Percentiles rank a stretch among this genome's conserved stretches.
These are phyloP conservation scores for Ophioceras dolichostomum DNA, from an alignment of 2,329 filamentous ascomycete genomes.

Conservation along the genomic window DNA sequence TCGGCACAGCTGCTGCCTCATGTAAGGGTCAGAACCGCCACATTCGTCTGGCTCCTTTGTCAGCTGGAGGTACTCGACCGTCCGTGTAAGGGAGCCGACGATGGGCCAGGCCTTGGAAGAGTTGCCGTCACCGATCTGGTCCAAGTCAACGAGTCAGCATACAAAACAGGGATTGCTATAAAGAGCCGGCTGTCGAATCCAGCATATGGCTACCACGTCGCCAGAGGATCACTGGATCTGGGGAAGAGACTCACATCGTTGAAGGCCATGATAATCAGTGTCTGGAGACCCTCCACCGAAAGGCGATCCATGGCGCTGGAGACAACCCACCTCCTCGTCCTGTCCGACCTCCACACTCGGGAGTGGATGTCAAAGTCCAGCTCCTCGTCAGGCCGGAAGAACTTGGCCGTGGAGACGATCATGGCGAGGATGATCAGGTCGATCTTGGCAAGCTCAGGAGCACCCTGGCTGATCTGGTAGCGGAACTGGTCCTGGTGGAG, in stretches of 20 bases:
- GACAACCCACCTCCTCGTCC: constrained; percentile 9
- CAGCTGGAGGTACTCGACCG: constrained; percentile 22
- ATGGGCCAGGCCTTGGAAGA: constrained; percentile 21
- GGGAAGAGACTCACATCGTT: constrained; percentile 13
- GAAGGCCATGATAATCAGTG: constrained; percentile 20
- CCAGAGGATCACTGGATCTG: too few relatives aligned
- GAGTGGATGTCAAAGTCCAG: constrained; percentile 21
- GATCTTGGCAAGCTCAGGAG: constrained; percentile 9
- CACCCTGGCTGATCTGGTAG: constrained; percentile 8
- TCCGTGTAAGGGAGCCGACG: constrained; percentile 21
- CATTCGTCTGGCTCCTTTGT: constrained; percentile 28
- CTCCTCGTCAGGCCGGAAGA: constrained; percentile 20
- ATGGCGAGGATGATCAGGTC: constrained; percentile 24
- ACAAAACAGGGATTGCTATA: background rate
- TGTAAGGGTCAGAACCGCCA: too few relatives aligned
- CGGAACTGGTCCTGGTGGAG: constrained; percentile 18
- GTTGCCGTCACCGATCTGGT: constrained; percentile 17
- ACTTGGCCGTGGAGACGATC: constrained; percentile 4
- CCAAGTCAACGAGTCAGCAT: constrained; percentile 5
- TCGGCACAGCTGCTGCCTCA: constrained; percentile 13
- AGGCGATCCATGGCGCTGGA: constrained; percentile 17
- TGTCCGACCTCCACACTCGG: constrained; percentile 9
- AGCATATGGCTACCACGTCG: too few relatives aligned
- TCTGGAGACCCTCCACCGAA: constrained; percentile 20
- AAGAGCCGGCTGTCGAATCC: too few relatives aligned